A percentile compares a stretch with the other conserved stretches of the same genome.
These are phyloP conservation scores for Alternaria solani DNA, from an alignment of 2,329 filamentous ascomycete genomes.

Conservation along the genomic window DNA sequence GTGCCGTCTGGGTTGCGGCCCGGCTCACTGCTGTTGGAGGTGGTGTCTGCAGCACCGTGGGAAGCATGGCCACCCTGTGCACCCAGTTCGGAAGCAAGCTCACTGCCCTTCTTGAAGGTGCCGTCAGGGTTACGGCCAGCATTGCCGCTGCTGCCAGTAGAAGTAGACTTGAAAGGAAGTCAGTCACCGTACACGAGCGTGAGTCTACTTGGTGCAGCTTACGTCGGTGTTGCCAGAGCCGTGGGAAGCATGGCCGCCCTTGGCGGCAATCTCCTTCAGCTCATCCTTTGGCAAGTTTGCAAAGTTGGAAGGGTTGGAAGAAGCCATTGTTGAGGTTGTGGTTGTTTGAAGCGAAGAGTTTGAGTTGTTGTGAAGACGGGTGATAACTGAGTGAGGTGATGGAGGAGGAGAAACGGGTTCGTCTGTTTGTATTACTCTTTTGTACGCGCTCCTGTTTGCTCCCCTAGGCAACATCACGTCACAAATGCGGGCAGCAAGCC, in stretches of 20 bases:
- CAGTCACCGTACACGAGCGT: neutral
- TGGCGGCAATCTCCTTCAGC: conserved; percentile 58
- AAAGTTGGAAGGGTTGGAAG: conserved; percentile 61
- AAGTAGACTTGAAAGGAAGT: neutral
- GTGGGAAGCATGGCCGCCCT: conserved; percentile 57
- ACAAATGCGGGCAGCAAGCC: conserved; percentile 19
- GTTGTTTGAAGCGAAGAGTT: conserved; percentile 2
- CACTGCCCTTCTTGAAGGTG: conserved; percentile 50
- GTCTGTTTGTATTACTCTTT: conserved; percentile 21
- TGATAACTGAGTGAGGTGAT: neutral
- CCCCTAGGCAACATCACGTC: conserved; percentile 29
- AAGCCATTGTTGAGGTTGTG: conserved; percentile 40
- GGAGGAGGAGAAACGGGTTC: neutral
- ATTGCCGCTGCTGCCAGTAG: conserved; percentile 8
- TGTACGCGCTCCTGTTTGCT: conserved; percentile 22
- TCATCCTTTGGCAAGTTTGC: conserved; percentile 62
- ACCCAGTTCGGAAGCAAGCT: conserved; percentile 50
- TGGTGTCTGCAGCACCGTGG: conserved; percentile 31
- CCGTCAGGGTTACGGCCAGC: conserved; percentile 51
- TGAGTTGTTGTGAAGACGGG: conserved; percentile 1
- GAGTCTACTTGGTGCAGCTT: neutral
- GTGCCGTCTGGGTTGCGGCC: conserved; percentile 52
- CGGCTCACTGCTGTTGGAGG: conserved; percentile 16
- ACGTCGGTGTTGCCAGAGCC: conserved; percentile 20
- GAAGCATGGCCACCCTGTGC: conserved; percentile 47